Conservation (phyloP, 768 basidiomycete species). For the Collybia nuda region DNA sequence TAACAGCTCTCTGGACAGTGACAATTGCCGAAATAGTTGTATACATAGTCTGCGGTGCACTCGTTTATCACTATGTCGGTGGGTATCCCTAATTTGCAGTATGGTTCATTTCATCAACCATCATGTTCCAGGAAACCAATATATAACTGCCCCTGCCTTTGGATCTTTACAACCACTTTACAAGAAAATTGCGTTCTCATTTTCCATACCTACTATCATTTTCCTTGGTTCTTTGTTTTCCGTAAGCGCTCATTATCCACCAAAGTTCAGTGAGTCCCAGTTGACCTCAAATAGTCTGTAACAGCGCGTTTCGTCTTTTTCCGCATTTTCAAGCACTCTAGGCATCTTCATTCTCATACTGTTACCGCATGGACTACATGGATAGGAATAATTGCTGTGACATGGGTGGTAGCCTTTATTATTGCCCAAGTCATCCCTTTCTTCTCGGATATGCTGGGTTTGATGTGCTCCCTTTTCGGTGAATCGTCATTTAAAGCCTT, state of each 20-base stretch:
- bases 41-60: constrained; percentile 39
- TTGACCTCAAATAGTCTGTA: constrained; percentile 26
- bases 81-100: not conserved
- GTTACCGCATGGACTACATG: constrained; percentile 28
- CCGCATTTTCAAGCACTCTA: constrained; percentile 38
- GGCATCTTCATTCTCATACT: constrained; percentile 32
- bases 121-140: constrained; percentile 23
- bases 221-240: constrained; percentile 43
- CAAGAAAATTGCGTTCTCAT: constrained; percentile 45
- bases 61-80: constrained; percentile 39
- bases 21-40: constrained; percentile 39
- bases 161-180: constrained; percentile 33
- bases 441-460: constrained; percentile 37
- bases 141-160: constrained; percentile 43
- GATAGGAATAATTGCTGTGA: constrained; percentile 26
- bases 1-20: constrained; percentile 38
- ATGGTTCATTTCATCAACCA: not conserved
- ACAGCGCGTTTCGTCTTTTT: constrained; percentile 45
- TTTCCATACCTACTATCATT: constrained; percentile 43
- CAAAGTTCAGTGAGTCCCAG: too few species aligned
- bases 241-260: constrained; percentile 16
- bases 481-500: constrained; percentile 5
- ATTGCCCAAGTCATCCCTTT: constrained; percentile 34
- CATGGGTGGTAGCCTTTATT: constrained; percentile 32
- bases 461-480: constrained; percentile 43